Base-by-base conservation (phyloP, 2,329 filamentous ascomycete genomes). In the Stylonectria norvegica region DNA sequence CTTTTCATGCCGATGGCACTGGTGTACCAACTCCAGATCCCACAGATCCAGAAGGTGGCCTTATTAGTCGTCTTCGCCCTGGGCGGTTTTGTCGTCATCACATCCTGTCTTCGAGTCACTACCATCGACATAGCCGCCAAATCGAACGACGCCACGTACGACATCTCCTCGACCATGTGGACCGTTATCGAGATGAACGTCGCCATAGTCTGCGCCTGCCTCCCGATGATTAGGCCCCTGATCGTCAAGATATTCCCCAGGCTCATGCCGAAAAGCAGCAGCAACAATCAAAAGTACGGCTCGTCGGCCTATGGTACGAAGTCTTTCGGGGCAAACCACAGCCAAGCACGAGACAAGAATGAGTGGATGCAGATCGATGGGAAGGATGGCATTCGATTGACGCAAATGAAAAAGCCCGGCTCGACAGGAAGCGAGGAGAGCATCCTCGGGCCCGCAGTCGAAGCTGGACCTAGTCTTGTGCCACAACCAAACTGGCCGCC, bases 11-110 rank as follows among this genome's bases (percentile, higher is more conserved):
- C 72, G 15, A 60, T 75, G 31, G 61, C 62, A 7, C 65, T 66
- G n/a, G 61, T 75, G 3, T 67, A 66, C 51, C 54, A 59, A 29
- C 59, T 73, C 11, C 65, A 72, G 40, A 60, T 73, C 31, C 63
- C 62, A 5, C 48, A 42, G 5, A 50, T 49, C 3, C 61, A 66
- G 20, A 71, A 67, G 43, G 44, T 63, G 6, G 60, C 58, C 3
- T 40, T 71, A 30, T 59, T 62, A 15, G 51, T 56, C 15, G 56
- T 70, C 18, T 70, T 71, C 47, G 47, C 58, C 1, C 50, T 70
- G 4, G 68, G 68, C 28, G 56, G 63, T 10, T 63, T 59, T 10
- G 52, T 62, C 14, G 57, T 64, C 34, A 55, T 57, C 40, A 55
- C 52, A 4, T 57, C 53, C 16, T 55, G 55, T 22, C 52, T 67